Conservation (phyloP, 441 rosid species). For the Populus hybrid region DNA sequence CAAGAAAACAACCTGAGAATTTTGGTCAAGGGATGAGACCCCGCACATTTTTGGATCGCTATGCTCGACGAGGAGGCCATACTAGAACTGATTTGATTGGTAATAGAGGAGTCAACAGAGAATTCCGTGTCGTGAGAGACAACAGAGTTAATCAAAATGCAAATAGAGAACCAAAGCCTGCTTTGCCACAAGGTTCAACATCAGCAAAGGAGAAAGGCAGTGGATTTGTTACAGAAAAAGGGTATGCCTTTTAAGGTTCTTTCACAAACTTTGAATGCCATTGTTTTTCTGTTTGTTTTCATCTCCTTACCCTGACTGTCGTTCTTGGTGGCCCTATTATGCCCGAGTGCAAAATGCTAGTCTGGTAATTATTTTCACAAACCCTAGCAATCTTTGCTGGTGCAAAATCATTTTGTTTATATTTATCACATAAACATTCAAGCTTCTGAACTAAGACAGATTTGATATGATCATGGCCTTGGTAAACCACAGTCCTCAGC, state of each 20-base stretch:
- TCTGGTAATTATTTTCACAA: background rate
- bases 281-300: background rate
- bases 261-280: background rate
- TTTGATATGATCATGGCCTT: background rate
- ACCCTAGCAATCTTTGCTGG: background rate
- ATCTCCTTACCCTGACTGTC: background rate
- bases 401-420: background rate
- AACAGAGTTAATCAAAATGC: constrained; percentile 55
- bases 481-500: background rate
- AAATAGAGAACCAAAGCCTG: constrained; percentile 42
- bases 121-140: constrained; percentile 82
- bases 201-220: constrained; percentile 34
- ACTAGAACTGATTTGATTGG: constrained; percentile 41
- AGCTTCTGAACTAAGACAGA: background rate
- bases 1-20: constrained; percentile 47
- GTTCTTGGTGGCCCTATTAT: background rate
- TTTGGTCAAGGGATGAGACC: constrained; percentile 32
- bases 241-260: constrained; percentile 35
- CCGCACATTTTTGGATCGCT: constrained; percentile 38
- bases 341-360: background rate
- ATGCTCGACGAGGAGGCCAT: constrained; percentile 49
- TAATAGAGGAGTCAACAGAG: constrained; percentile 53
- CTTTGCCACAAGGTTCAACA: constrained; percentile 29
- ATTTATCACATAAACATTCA: background rate
- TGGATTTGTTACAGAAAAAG: constrained; percentile 34